These are phyloP conservation scores for Chimonanthus salicifolius DNA, from an alignment of 164 flowering plant species.

Conservation along the genomic window DNA sequence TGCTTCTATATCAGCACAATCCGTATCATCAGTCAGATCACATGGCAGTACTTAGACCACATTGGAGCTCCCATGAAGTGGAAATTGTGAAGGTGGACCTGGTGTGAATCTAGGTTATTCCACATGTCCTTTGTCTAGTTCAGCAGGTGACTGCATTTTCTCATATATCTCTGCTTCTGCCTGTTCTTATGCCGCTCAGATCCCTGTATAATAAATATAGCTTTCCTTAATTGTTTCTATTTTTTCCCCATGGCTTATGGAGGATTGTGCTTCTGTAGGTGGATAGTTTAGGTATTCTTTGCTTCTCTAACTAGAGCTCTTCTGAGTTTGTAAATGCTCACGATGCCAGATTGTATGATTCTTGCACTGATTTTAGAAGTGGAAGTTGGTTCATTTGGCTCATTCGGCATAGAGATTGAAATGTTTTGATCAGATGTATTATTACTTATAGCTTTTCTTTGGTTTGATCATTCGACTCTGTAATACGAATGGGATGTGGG, in stretches of 20 bases:
- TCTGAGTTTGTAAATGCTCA: neutral
- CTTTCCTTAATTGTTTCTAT: neutral
- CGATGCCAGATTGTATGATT: neutral
- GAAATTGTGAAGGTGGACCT: neutral
- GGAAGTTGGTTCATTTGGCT: neutral
- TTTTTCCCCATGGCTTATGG: neutral
- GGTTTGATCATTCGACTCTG: neutral
- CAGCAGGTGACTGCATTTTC: neutral
- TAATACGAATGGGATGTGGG: neutral
- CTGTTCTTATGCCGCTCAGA: constrained; percentile 3
- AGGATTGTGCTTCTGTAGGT: neutral
- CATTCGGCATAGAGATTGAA: neutral
- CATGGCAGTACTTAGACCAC: constrained; percentile 68
- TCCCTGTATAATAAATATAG: neutral
- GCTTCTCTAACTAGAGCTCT: neutral
- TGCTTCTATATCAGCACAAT: constrained; percentile 94
- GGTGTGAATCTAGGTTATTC: constrained; percentile 1
- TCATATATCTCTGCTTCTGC: neutral
- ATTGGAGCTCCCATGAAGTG: neutral
- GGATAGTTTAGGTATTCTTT: neutral
- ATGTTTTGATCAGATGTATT: neutral
- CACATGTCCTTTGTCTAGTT: neutral
- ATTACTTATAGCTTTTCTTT: neutral
- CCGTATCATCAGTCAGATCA: constrained; percentile 79
- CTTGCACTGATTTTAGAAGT: neutral